Percentiles rank a stretch among this genome's conserved stretches.
phyloP scores from a whole-genome alignment of 2,329 filamentous ascomycete species.

The Venturia asperata region DNA sequence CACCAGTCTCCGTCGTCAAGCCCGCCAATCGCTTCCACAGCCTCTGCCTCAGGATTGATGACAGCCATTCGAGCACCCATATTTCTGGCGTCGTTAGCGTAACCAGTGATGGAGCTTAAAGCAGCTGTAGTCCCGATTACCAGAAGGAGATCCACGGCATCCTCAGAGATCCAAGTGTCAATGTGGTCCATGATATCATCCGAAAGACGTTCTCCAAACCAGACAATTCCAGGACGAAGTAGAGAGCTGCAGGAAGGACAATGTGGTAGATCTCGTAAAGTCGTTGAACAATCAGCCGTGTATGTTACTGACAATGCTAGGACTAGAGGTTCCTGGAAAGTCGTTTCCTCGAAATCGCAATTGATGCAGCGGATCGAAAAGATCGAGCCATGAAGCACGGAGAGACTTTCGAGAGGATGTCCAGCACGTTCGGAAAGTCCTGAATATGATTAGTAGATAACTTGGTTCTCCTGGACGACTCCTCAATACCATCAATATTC shows the following conservation, averaged over 20 bases:
- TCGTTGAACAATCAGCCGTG: not conserved
- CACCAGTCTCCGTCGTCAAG: not conserved
- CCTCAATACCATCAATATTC: constrained; percentile 6
- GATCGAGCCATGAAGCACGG: not conserved
- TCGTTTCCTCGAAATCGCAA: not conserved
- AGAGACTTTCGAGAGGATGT: not conserved
- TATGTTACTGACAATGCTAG: not conserved
- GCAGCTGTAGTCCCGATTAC: not conserved
- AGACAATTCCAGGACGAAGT: not conserved
- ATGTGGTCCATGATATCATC: not conserved
- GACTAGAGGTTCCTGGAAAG: not conserved
- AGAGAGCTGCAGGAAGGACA: not conserved
- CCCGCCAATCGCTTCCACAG: not conserved
- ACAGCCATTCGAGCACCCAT: constrained; percentile 1
- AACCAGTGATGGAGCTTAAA: not conserved
- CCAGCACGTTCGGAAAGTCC: constrained; percentile 2
- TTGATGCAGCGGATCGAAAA: not conserved
- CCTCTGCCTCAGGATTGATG: not conserved
- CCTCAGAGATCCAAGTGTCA: not conserved
- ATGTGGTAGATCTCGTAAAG: not conserved
- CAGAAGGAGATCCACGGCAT: not conserved
- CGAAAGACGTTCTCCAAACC: not conserved
- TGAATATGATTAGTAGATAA: not conserved
- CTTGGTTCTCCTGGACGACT: not conserved
- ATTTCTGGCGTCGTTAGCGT: not conserved